Conservation (phyloP, 2,329 filamentous ascomycete species). For the Chrysoporthe cubensis region DNA sequence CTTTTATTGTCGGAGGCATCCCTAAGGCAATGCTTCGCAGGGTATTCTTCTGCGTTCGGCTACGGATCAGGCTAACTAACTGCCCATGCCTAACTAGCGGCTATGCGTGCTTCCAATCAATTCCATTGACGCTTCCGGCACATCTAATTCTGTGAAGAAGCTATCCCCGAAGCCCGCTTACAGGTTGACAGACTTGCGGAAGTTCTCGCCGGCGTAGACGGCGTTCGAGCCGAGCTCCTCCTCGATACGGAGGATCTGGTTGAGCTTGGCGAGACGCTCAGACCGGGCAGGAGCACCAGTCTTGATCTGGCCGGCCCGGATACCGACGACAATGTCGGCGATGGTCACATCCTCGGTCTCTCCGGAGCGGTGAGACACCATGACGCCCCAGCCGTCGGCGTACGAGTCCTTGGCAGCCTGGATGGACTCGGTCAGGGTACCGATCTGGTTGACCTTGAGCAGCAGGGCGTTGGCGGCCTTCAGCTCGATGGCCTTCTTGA, state of each 20-base stretch:
- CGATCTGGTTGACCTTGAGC: constrained; percentile 99
- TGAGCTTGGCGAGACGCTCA: constrained; percentile 98
- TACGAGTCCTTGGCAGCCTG: constrained; percentile 99
- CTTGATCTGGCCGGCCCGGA: constrained; percentile 98
- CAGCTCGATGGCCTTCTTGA: constrained; percentile 99
- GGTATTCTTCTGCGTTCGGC: constrained; percentile 21
- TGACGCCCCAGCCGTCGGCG: constrained; percentile 94
- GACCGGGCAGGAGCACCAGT: constrained; percentile 94
- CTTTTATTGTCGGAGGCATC: constrained; percentile 24
- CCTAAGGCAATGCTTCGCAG: constrained; percentile 23
- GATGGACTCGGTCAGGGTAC: constrained; percentile 97
- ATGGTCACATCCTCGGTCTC: constrained; percentile 99
- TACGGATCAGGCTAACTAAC: constrained; percentile 17
- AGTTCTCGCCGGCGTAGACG: constrained; percentile 88
- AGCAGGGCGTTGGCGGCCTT: constrained; percentile 98
- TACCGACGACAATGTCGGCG: constrained; percentile 95
- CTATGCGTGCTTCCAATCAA: constrained; percentile 22
- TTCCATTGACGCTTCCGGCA: constrained; percentile 17
- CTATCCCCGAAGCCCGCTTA: constrained; percentile 53
- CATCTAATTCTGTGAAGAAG: constrained; percentile 14
- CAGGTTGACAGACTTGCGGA: constrained; percentile 88
- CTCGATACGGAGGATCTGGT: constrained; percentile 99
- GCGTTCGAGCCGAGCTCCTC: constrained; percentile 95
- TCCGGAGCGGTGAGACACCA: constrained; percentile 98
- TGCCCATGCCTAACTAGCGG: constrained; percentile 16